Base-by-base conservation (phyloP, 257 asterid species). In the Datura wrightii region DNA sequence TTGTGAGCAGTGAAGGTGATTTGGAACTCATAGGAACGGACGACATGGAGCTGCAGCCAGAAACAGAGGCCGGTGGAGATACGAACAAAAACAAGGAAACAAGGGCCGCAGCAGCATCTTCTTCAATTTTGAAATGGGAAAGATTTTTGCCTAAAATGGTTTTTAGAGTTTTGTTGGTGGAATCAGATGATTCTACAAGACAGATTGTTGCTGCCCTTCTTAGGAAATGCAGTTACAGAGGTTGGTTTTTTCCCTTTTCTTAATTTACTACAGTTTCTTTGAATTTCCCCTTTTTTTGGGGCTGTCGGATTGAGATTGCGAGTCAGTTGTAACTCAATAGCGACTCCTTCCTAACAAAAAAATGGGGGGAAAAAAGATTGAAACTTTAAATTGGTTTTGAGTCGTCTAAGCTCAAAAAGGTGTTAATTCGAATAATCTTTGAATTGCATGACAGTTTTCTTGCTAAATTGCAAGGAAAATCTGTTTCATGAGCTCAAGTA, bases 201-300 rank as follows among this genome's bases (percentile, higher is more conserved):
- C 98, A 97, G 89, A 95, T 97, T 88, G 95, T 97, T 59, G 84
- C 98, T 50, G 97, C 98, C 36, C 99, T 97, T 86, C 97, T 97
- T 87, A 91, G 98, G 87, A 97, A 93, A 97, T 97, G 99, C 92
- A 91, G 93, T 87, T 97, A 94, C 87, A 94, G 76, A 95, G 99
- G 99, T 97, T 84, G 3, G 92, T 84, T 80, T 31, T 65, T 10
- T 19, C 9, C 31, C n/a, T 16, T 44, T 34, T 65, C 34, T 13
- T 60, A 48, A 48, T 24, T 74, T 9, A 14, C 60, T 11, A 3
- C 3, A 24, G 13, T 74, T 74, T 48, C 42, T 74, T 58, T 63
- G 18, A 66, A 34, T 36, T 65, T 18, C 9, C 79, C 37, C 16
- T 9, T 70, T 70, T 70, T 8, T 24, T 0, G 31, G 56, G 56